These are phyloP conservation scores for Paraleonurus japonicus DNA, from an alignment of 257 asterid genomes.

Conservation along the genomic window DNA sequence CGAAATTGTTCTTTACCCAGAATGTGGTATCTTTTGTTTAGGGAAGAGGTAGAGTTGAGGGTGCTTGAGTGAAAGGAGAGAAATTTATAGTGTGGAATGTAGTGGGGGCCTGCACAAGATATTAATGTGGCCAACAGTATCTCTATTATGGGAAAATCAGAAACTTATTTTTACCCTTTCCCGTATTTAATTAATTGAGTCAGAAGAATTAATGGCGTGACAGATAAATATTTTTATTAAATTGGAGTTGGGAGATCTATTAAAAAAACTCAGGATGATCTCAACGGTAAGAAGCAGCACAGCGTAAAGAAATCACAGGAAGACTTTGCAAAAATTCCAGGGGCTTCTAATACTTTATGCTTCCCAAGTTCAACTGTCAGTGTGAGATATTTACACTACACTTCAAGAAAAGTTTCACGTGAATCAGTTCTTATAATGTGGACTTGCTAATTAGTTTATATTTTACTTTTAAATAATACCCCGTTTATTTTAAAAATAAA, in stretches of 20 bases:
- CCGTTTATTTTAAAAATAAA: no score
- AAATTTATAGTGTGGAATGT: constrained; percentile 40
- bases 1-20: constrained; percentile 1
- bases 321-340: background rate
- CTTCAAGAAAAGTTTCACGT: no score
- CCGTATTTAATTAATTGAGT: background rate
- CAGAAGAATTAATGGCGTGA: constrained; percentile 25
- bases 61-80: constrained; percentile 21
- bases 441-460: no score
- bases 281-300: background rate
- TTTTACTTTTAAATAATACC: no score
- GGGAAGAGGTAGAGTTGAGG: background rate
- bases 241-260: background rate
- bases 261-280: background rate
- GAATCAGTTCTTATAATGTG: no score
- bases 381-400: no score
- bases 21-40: constrained; percentile 15
- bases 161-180: background rate
- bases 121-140: constrained; percentile 21
- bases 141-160: background rate
- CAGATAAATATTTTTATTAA: constrained; percentile 14
- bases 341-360: background rate
- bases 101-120: constrained; percentile 37
- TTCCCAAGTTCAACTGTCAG: no score
- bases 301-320: background rate